Evolutionary conservation across 306 rosid species (phyloP).

Genomic region (Prunus salicina): DNA sequence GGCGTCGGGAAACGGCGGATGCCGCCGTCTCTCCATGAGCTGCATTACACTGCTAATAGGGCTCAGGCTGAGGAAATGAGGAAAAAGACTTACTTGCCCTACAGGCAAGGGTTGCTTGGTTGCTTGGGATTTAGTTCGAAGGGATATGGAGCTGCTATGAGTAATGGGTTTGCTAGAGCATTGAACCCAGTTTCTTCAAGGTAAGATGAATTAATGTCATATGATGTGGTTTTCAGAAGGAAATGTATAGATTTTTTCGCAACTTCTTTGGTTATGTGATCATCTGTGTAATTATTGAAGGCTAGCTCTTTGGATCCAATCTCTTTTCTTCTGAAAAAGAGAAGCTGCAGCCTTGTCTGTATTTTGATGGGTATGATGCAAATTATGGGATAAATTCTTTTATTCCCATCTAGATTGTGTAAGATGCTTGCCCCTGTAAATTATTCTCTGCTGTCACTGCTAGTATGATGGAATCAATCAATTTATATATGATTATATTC

Average conservation of each 20-base stretch:
- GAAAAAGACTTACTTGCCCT: constrained; percentile 92
- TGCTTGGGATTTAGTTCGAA: constrained; percentile 94
- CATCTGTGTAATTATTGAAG: constrained; percentile 19
- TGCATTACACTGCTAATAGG: constrained; percentile 82
- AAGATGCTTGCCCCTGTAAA: neutral
- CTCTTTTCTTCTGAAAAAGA: constrained; percentile 13
- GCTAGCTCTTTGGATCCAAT: constrained; percentile 3
- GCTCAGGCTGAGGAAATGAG: constrained; percentile 93
- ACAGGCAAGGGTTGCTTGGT: constrained; percentile 84
- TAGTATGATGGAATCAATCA: neutral
- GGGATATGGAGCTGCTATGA: constrained; percentile 96
- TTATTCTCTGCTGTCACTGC: neutral
- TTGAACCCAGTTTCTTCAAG: constrained; percentile 92
- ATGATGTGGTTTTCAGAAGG: constrained; percentile 14
- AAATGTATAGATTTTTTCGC: constrained; percentile 35
- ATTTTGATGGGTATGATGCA: constrained; percentile 23
- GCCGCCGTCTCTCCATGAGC: constrained; percentile 84
- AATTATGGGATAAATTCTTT: constrained; percentile 10
- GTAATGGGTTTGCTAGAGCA: constrained; percentile 92
- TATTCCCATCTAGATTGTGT: constrained; percentile 12
- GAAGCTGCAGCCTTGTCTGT: constrained; percentile 21
- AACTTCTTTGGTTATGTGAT: constrained; percentile 6
- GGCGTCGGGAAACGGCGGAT: constrained; percentile 79
- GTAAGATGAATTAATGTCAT: constrained; percentile 30
- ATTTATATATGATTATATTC: neutral